Evolutionary conservation across 1,284 basidiomycete species (phyloP).

Genomic region (Mycena sp.): DNA sequence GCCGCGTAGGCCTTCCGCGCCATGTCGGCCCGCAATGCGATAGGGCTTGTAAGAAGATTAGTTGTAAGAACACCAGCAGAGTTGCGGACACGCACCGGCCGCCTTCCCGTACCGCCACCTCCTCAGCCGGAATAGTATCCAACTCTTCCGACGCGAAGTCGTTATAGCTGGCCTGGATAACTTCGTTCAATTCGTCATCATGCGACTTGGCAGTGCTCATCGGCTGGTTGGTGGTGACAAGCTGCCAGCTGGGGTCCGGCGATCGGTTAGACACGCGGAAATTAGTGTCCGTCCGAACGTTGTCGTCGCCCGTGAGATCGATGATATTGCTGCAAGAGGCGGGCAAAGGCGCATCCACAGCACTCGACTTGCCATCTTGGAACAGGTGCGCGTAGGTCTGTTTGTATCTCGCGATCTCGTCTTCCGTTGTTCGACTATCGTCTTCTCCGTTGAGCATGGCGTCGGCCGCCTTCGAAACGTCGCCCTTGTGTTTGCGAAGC

Average conservation of each 20-base stretch:
- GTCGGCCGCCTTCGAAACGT: constrained; percentile 23
- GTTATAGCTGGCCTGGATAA: constrained; percentile 39
- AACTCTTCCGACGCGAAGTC: constrained; percentile 49
- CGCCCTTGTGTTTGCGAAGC: constrained; percentile 16
- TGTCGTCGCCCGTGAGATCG: constrained; percentile 23
- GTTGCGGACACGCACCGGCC: constrained; percentile 56
- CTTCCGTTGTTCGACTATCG: background rate
- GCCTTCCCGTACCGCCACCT: constrained; percentile 59
- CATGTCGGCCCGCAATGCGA: constrained; percentile 68
- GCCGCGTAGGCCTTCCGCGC: constrained; percentile 64
- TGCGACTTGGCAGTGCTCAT: constrained; percentile 11
- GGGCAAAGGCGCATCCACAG: too few species aligned
- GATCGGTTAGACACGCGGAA: constrained; percentile 26
- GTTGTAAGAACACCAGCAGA: constrained; percentile 4
- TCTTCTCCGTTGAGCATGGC: background rate
- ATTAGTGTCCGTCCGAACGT: background rate
- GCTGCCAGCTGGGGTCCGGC: constrained; percentile 28
- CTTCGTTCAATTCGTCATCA: constrained; percentile 33
- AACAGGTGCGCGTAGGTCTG: constrained; percentile 11
- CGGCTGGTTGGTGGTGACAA: constrained; percentile 14
- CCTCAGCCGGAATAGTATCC: constrained; percentile 55
- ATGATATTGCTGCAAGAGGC: constrained; percentile 5
- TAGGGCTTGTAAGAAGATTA: constrained; percentile 54
- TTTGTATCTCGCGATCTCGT: background rate
- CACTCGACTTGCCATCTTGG: background rate